phyloP scores from a whole-genome alignment of 805 yeast genomes.

The Saccharomycopsis sp. region DNA sequence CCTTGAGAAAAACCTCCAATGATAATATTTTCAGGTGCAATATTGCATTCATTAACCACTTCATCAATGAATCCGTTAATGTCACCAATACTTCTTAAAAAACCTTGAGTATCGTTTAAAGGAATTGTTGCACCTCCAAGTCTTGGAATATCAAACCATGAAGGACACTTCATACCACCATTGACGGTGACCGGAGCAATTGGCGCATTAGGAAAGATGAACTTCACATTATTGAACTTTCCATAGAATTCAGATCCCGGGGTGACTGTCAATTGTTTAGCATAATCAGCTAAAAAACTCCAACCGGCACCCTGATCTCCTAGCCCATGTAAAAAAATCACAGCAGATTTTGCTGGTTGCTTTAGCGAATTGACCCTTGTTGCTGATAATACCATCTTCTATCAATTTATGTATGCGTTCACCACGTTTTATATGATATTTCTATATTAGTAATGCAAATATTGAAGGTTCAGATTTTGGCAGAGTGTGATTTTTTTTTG shows the following conservation, averaged over 20 bases:
- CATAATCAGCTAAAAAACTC: constrained; percentile 68
- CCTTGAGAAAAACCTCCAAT: constrained; percentile 97
- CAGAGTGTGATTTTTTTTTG: too few relatives aligned
- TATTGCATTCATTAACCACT: constrained; percentile 42
- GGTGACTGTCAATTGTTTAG: constrained; percentile 29
- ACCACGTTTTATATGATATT: too few relatives aligned
- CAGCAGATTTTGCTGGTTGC: constrained; percentile 47
- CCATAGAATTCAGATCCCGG: constrained; percentile 24
- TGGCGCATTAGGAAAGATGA: constrained; percentile 92
- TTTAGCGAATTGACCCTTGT: constrained; percentile 31
- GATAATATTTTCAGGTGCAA: constrained; percentile 61
- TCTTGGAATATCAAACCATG: constrained; percentile 77
- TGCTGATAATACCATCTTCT: constrained; percentile 25
- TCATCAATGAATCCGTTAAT: constrained; percentile 43
- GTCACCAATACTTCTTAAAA: constrained; percentile 39
- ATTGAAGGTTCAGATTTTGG: too few relatives aligned
- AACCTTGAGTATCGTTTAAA: constrained; percentile 46
- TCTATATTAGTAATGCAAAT: too few relatives aligned
- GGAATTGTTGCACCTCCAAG: constrained; percentile 39
- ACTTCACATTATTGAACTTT: constrained; percentile 51
- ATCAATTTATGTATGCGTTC: neutral
- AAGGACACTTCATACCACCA: constrained; percentile 62
- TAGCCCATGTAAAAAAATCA: constrained; percentile 80
- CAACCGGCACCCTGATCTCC: constrained; percentile 92
- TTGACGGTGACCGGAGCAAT: constrained; percentile 57